Base-by-base conservation (phyloP, 202 grass and related monocot species). In the Cymbopogon flexuosus region DNA sequence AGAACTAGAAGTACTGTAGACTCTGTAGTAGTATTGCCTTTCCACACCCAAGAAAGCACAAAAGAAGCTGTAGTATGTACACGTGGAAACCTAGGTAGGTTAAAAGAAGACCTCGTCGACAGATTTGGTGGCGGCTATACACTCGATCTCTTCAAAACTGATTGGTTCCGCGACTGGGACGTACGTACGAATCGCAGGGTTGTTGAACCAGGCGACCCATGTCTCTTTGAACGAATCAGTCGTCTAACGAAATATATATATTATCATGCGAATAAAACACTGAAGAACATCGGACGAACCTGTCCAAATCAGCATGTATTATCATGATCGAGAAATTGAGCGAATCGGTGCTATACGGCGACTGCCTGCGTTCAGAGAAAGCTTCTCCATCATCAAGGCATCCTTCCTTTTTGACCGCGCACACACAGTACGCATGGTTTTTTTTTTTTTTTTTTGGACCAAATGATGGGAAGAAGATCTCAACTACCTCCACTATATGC, bases 301-400 rank as follows among this genome's bases (percentile, higher is more conserved):
- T 13, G 34, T 75, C 49, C 12, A 61, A 33, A 79, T n/a, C 63
- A 12, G 5, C 77, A 57, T 11, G n/a, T 40, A 11, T 39, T 40
- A 41, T 47, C 21, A 8, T 6, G 14, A 12, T 27, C 27, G 7
- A 68, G 27, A 54, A 39, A 52, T 1, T 21, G 18, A 56, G 5
- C 3, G 4, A 0, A 13, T 16, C 8, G 22, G 3, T 2, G 15
- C 16, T 13, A 15, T 18, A 54, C 14, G 4, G 15, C 45, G 13
- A 29, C 40, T 42, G 40, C 43, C 13, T 10, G 9, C 43, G 68
- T 10, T 47, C 51, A 41, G 39, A 33, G 27, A 60, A 79, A 75
- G 74, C 57, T 33, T 72, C 57, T 27, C 15, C 42, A 33, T 23
- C 83, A 79, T 23, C 83, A 79, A 72, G 83, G n/a, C 7, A 19